A percentile compares a stretch with the other conserved stretches of the same genome.
Evolutionary conservation across 2,329 filamentous ascomycete genomes (phyloP).

Genomic region (Trichoderma lentiforme): DNA sequence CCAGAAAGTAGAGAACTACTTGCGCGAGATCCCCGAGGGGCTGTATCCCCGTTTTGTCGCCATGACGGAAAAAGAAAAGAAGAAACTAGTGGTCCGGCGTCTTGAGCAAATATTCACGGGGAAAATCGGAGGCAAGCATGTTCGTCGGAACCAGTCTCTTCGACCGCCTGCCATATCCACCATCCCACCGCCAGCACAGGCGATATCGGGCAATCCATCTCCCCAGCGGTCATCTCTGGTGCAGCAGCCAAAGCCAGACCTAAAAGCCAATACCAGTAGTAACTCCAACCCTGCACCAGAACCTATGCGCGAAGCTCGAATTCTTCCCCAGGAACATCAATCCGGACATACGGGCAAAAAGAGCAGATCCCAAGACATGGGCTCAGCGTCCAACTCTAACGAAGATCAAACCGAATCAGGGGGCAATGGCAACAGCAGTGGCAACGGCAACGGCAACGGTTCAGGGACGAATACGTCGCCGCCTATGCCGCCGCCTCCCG

Average conservation of each 20-base stretch:
- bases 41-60: constrained; percentile 58
- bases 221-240: constrained; percentile 19
- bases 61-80: constrained; percentile 71
- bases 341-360: constrained; percentile 36
- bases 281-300: constrained; percentile 28
- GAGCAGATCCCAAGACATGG: constrained; percentile 41
- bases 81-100: constrained; percentile 71
- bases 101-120: constrained; percentile 82
- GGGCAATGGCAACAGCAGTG: constrained; percentile 31
- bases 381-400: constrained; percentile 46
- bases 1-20: constrained; percentile 64
- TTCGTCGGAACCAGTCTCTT: constrained; percentile 21
- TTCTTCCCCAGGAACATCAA: constrained; percentile 36
- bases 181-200: constrained; percentile 18
- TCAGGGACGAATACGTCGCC: constrained; percentile 40
- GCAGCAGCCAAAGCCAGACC: background rate
- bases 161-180: constrained; percentile 23
- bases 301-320: constrained; percentile 47
- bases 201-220: constrained; percentile 30
- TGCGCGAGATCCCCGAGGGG: constrained; percentile 69
- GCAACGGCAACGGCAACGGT: constrained; percentile 19
- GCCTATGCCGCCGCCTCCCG: constrained; percentile 43
- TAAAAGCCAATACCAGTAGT: background rate
- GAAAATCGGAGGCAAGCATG: constrained; percentile 49
- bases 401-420: constrained; percentile 45